Conservation (phyloP, 2,329 filamentous ascomycete genomes). For the Westerdykella sp. region DNA sequence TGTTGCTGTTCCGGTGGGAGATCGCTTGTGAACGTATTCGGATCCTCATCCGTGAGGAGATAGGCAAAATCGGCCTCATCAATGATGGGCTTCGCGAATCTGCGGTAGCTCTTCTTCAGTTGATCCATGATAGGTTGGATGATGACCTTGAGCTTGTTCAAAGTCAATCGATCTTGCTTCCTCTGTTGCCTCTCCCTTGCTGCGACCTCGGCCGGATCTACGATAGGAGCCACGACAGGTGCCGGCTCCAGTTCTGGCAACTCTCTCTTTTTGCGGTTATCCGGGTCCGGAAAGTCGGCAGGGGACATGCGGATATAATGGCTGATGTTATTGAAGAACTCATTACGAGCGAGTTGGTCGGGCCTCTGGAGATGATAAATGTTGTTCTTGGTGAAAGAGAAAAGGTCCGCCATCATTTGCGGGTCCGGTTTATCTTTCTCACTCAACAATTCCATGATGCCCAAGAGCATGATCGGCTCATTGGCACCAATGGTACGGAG, state of each 20-base stretch:
- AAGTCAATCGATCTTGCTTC: slow-evolving; percentile 72
- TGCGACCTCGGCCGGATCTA: slow-evolving; percentile 56
- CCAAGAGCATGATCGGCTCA: slow-evolving; percentile 81
- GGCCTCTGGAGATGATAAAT: slow-evolving; percentile 65
- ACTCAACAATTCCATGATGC: slow-evolving; percentile 68
- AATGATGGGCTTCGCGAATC: slow-evolving; percentile 73
- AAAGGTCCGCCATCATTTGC: slow-evolving; percentile 67
- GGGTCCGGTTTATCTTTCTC: slow-evolving; percentile 51
- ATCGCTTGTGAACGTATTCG: slow-evolving; percentile 57
- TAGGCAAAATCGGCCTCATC: slow-evolving; percentile 70
- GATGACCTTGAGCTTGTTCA: slow-evolving; percentile 81
- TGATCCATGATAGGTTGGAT: slow-evolving; percentile 97
- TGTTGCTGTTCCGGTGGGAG: slow-evolving; percentile 50
- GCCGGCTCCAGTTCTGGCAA: slow-evolving; percentile 71
- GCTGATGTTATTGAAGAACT: slow-evolving; percentile 73
- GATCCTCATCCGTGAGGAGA: slow-evolving; percentile 76
- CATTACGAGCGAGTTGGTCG: slow-evolving; percentile 58
- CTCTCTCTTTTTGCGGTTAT: slow-evolving; percentile 78
- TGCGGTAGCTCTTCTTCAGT: slow-evolving; percentile 82
- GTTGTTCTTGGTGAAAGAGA: slow-evolving; percentile 79
- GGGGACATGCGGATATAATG: slow-evolving; percentile 74
- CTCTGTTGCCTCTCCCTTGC: slow-evolving; percentile 75
- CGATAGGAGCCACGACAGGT: slow-evolving; percentile 50
- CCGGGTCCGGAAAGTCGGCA: slow-evolving; percentile 77
- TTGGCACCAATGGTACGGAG: slow-evolving; percentile 78